These are phyloP conservation scores for Eucalyptus marginata DNA, from an alignment of 345 rosid species.

Conservation along the genomic window DNA sequence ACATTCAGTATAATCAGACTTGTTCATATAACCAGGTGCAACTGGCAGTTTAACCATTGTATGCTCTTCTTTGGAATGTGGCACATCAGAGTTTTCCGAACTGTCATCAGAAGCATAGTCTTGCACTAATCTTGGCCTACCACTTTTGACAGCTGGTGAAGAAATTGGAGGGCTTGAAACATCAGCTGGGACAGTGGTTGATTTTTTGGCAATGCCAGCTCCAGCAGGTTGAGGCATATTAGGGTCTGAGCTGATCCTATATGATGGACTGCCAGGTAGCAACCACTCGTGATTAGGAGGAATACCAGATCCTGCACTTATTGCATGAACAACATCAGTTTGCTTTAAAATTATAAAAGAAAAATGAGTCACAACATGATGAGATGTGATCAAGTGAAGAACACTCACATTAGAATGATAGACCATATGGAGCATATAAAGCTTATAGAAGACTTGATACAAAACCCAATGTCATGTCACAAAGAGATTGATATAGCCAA, in stretches of 20 bases:
- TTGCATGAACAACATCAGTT: not conserved
- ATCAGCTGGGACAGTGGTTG: not conserved
- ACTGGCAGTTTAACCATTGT: not conserved
- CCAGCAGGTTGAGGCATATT: constrained; percentile 1
- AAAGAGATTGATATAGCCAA: not conserved
- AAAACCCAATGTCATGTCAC: not conserved
- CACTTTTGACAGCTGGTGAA: constrained; percentile 1
- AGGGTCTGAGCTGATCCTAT: not conserved
- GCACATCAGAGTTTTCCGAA: constrained; percentile 14
- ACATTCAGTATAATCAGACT: not conserved
- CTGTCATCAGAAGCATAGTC: constrained; percentile 40
- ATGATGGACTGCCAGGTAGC: not conserved
- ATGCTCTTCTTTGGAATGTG: not conserved
- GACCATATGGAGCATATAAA: not conserved
- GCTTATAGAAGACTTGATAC: not conserved
- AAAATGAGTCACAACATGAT: not conserved
- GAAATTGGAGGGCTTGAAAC: not conserved
- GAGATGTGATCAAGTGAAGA: not conserved
- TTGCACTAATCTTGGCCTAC: constrained; percentile 37
- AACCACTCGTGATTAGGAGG: not conserved
- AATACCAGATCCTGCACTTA: not conserved
- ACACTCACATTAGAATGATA: not conserved
- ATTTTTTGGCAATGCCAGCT: not conserved
- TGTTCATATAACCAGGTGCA: not conserved
- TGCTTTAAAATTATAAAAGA: not conserved